Base-by-base conservation (phyloP, 2,329 filamentous ascomycete species). In the Aureobasidium melanogenum region DNA sequence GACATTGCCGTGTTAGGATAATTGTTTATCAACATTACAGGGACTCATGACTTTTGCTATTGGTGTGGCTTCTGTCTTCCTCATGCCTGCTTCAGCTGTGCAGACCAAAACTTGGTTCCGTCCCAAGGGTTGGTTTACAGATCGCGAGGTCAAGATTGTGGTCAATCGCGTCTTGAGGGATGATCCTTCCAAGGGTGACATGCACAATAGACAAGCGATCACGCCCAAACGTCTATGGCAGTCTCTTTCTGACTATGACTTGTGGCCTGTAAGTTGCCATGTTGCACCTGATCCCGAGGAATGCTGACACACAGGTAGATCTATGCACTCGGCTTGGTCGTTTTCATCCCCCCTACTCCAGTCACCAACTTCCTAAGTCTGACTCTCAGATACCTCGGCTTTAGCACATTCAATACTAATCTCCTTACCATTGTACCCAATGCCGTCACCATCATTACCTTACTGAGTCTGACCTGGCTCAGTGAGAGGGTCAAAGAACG, bases 351-450 rank as follows among this genome's bases (percentile, higher is more conserved):
- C 0, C 75, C 74, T 30, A 76, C 77, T 0, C 80, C 81, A 0
- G 69, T 75, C 0, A 75, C 76, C 1, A 74, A 73, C 17, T 87
- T 87, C 63, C 75, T 88, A 5, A 84, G 85, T 0, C 77, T 86
- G 3, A 82, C 80, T 0, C 75, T 87, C 8, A 79, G 79, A 48
- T 73, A 75, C 1, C 73, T 87, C 0, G 85, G 80, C 2, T 86
- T 86, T 71, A 73, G 77, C 63, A 84, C 81, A 19, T 85, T 88
- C 69, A 73, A 83, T 24, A 79, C 84, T 1, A 88, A 87, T 67
- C 69, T 88, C 36, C 77, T 88, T 8, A 79, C 81, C 1, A 87
- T 88, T n/a, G 73, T 81, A 64, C 70, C 67, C 4, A 70, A 74
- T 34, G 69, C 72, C 14, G 65, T 73, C 51, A 69, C 69, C 59